A percentile compares a stretch with the other conserved stretches of the same genome.
Conservation (phyloP, 176 grass and related monocot species). For the Oryza nivara region DNA sequence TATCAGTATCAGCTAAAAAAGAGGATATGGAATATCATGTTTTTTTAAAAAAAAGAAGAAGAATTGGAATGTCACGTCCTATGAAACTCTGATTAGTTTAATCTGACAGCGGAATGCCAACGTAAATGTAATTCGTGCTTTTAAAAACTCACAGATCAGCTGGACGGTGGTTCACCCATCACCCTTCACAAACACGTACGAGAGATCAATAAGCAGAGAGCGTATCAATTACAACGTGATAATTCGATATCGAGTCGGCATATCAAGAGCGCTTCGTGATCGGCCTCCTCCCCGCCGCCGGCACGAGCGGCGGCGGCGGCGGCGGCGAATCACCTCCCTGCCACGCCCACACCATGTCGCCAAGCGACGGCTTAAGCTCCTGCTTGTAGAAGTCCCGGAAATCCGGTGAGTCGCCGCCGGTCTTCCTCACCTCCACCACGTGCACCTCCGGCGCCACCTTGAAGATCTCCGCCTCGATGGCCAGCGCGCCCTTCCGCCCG, state of each 20-base stretch:
- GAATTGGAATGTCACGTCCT: background rate
- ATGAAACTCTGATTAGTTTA: background rate
- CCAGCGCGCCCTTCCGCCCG: constrained; percentile 63
- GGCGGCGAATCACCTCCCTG: constrained; percentile 43
- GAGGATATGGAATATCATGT: background rate
- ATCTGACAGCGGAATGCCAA: background rate
- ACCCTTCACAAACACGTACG: background rate
- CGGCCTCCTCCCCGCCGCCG: background rate
- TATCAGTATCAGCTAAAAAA: background rate
- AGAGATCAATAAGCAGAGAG: background rate
- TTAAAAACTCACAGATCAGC: background rate
- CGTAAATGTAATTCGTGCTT: background rate
- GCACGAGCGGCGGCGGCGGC: background rate
- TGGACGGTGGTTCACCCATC: background rate
- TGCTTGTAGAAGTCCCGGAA: constrained; percentile 78
- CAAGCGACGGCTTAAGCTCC: constrained; percentile 71
- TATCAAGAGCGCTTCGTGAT: background rate
- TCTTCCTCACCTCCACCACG: constrained; percentile 93
- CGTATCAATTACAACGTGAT: background rate
- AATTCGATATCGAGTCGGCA: background rate
- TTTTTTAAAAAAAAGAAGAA: too few relatives aligned
- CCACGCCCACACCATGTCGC: constrained; percentile 56
- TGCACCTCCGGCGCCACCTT: constrained; percentile 75
- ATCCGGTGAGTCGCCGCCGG: constrained; percentile 66
- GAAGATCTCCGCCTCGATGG: constrained; percentile 79